phyloP scores from a whole-genome alignment of 129 eudicot species.

The Solidago caesia region DNA sequence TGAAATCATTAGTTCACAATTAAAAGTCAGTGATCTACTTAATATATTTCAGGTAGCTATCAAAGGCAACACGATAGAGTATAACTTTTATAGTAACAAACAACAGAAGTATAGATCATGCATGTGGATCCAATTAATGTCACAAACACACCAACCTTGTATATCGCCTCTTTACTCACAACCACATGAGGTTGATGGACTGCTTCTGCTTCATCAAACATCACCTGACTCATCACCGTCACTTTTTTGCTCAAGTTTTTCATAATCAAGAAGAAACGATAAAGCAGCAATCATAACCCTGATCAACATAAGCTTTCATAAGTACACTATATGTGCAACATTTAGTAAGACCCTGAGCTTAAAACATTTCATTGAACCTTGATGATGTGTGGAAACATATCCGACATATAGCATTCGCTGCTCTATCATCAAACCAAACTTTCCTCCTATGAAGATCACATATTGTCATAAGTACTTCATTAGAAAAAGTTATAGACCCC shows the following conservation, averaged over 20 bases:
- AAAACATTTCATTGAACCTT: constrained; percentile 38
- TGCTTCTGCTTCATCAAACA: constrained; percentile 63
- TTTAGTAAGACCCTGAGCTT: background rate
- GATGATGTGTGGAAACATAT: constrained; percentile 86
- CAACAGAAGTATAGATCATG: background rate
- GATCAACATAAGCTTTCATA: constrained; percentile 9
- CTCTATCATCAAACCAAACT: constrained; percentile 93
- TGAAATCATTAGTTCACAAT: background rate
- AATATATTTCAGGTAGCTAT: background rate
- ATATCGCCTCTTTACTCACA: constrained; percentile 77
- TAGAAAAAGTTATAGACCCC: background rate
- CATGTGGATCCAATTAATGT: background rate
- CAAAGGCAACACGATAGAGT: background rate
- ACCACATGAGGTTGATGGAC: constrained; percentile 57
- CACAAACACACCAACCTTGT: constrained; percentile 59
- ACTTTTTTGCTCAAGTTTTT: constrained; percentile 78
- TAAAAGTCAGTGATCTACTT: too few species aligned
- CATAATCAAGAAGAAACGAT: constrained; percentile 89
- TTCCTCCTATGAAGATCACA: constrained; percentile 87
- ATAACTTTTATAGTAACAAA: background rate
- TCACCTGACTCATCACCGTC: constrained; percentile 76
- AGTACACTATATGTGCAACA: constrained; percentile 11
- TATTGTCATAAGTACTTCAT: constrained; percentile 51
- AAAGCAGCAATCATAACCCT: constrained; percentile 93
- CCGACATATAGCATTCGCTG: constrained; percentile 82